Base-by-base conservation (phyloP, 2,329 filamentous ascomycete genomes). In the Sclerotinia nivalis region DNA sequence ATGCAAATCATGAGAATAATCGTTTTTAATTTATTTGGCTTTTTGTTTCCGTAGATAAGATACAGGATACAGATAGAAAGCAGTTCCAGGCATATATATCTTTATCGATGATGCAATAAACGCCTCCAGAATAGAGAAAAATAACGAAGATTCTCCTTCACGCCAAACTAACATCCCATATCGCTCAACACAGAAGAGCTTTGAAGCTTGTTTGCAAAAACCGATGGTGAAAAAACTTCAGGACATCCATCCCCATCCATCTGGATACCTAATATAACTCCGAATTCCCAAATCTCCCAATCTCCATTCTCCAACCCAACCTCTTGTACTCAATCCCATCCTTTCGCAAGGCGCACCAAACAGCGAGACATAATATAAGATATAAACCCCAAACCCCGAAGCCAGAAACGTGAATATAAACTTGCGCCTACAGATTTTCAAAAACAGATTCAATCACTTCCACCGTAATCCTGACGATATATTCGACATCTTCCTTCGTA, bases 401-500 rank as follows among this genome's bases (percentile, higher is more conserved):
- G 8, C 34, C 62, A 40, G 37, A 31, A 49, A 34, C 45, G 13
- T n/a, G 50, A 60, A 28, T 37, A 37, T 59, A n/a, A 40, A 40
- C 0, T 28, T 6, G 20, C 6, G 40, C 58, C 22, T 64, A 64
- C 10, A 69, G n/a, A 56, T 64, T 55, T 47, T 69, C 43, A 56
- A 78, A 77, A 52, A 77, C 75, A 37, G 71, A 65, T 10, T 72
- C 66, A 10, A 78, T 69, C 20, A 75, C 74, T 18, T 71, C 72
- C 22, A 71, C 70, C 31, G 71, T 71, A 1, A 79, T 80, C 45
- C 84, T 80, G 8, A 87, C 87, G 67, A 91, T 86, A 34, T 81
- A 76, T 20, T 84, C 82, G 54, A 90, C 80, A 58, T 89, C 84
- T 18, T 82, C 81, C 65, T 81, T 79, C 0, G 82, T 85, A 54